These are phyloP conservation scores for Auricularia sp. DNA, from an alignment of 768 basidiomycete species.

Conservation along the genomic window DNA sequence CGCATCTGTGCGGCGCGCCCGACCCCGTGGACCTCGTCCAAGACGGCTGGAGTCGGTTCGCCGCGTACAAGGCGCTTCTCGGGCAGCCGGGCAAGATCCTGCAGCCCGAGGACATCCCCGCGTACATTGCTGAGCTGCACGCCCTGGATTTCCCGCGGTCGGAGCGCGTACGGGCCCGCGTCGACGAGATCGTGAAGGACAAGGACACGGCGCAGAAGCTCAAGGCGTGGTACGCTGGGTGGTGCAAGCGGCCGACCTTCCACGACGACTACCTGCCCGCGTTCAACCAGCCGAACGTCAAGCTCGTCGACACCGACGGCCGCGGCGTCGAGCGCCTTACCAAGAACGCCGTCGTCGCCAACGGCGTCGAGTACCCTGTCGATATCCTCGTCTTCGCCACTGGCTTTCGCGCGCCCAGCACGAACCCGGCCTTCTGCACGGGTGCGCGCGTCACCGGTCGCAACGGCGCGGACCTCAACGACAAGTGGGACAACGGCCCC, in stretches of 20 bases:
- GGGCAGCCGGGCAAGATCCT: neutral
- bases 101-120: neutral
- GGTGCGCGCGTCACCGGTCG: neutral
- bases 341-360: neutral
- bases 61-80: neutral
- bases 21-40: neutral
- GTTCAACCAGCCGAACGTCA: conserved; percentile 2
- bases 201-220: neutral
- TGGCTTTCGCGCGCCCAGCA: neutral
- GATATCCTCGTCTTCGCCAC: conserved; percentile 1
- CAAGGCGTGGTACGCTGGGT: neutral
- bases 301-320: conserved; percentile 2
- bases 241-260: conserved; percentile 4
- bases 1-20: neutral
- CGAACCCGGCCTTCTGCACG: neutral
- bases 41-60: neutral
- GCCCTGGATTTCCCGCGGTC: neutral
- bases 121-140: neutral
- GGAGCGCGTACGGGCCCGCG: neutral
- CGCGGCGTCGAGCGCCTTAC: neutral
- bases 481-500: neutral
- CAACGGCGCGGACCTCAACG: neutral
- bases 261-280: conserved; percentile 4
- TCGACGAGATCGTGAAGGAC: neutral
- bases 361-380: neutral